Percentiles rank a stretch among this genome's conserved stretches.
These are phyloP conservation scores for Aureobasidium uvarum DNA, from an alignment of 2,329 filamentous ascomycete genomes.

Conservation along the genomic window DNA sequence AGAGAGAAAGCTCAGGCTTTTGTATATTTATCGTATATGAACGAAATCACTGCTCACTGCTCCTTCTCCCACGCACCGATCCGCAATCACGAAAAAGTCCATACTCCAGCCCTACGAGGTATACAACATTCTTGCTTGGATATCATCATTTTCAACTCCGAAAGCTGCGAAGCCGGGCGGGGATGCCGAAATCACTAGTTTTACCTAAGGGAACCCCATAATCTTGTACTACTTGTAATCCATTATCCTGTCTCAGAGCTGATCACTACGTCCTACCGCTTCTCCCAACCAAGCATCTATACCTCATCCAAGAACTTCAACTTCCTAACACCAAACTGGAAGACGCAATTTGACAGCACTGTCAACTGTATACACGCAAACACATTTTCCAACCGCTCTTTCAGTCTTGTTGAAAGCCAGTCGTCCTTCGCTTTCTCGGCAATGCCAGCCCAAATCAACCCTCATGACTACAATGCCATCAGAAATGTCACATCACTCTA, in stretches of 20 bases:
- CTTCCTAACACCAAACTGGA: background rate
- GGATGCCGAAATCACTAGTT: background rate
- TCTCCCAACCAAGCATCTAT: background rate
- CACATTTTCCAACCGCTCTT: background rate
- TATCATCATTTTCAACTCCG: background rate
- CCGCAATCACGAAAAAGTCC: background rate
- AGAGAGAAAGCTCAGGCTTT: background rate
- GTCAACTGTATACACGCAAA: background rate
- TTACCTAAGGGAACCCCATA: background rate
- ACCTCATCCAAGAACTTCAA: background rate
- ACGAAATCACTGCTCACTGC: slow-evolving; percentile 13
- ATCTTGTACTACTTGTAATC: background rate
- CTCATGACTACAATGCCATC: slow-evolving; percentile 43
- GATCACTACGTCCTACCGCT: background rate
- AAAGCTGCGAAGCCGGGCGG: slow-evolving; percentile 4
- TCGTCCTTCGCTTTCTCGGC: background rate
- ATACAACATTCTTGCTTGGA: background rate
- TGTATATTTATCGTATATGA: slow-evolving; percentile 13
- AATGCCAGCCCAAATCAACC: slow-evolving; percentile 25
- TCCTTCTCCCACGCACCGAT: background rate
- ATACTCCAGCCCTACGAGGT: background rate
- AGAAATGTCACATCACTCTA: slow-evolving; percentile 45
- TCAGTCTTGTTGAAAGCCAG: background rate
- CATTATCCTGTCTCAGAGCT: background rate
- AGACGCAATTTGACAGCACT: background rate